Percentiles rank a stretch among this genome's conserved stretches.
phyloP scores from a whole-genome alignment of 169 alveolate genomes.

The Cryptosporidium muris region DNA sequence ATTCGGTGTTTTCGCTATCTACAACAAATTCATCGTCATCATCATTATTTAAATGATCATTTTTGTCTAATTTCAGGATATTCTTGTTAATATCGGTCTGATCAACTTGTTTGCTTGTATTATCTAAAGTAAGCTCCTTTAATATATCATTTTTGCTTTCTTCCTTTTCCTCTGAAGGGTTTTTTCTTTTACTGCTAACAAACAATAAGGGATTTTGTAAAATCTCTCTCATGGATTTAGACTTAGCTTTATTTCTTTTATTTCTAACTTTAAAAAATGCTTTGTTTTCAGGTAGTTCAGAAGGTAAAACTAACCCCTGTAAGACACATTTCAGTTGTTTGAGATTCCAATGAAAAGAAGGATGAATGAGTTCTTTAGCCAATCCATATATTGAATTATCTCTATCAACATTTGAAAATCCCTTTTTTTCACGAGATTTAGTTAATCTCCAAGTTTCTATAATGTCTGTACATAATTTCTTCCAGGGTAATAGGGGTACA shows the following conservation, averaged over 20 bases:
- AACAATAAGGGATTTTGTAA: constrained; percentile 39
- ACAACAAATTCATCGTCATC: constrained; percentile 9
- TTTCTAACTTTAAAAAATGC: constrained; percentile 44
- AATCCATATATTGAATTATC: constrained; percentile 79
- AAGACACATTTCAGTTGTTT: constrained; percentile 74
- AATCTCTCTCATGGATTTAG: constrained; percentile 27
- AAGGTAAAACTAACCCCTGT: constrained; percentile 77
- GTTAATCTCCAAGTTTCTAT: constrained; percentile 79
- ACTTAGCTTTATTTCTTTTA: constrained; percentile 7
- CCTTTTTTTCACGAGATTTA: constrained; percentile 76
- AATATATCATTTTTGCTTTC: not conserved
- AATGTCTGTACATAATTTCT: constrained; percentile 79
- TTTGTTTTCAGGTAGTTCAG: constrained; percentile 71
- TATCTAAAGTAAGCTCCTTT: not conserved
- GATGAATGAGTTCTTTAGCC: constrained; percentile 79
- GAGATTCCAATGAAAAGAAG: constrained; percentile 80
- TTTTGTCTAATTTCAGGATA: not conserved
- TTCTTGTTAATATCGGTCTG: not conserved
- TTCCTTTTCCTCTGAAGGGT: not conserved
- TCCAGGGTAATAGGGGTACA: constrained; percentile 80
- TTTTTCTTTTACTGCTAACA: constrained; percentile 1
- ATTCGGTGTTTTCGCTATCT: no score
- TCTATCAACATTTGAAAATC: constrained; percentile 77
- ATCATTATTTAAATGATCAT: not conserved
- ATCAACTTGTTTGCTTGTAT: not conserved